Evolutionary conservation across 495 filamentous ascomycete species (phyloP).

Genomic region (Penicillium manginii): DNA sequence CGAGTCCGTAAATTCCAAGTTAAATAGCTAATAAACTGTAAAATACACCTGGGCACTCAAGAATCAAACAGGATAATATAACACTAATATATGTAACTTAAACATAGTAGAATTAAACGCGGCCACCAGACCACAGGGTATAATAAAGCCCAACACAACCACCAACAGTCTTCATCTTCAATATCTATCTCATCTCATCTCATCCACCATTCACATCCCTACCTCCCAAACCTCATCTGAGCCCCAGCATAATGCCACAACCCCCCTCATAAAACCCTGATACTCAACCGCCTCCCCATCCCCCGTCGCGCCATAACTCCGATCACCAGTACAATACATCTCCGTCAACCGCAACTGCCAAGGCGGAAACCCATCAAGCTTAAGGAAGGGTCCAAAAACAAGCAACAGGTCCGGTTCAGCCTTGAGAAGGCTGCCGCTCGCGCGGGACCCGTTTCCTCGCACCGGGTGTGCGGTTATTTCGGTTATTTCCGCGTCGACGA

Average conservation of each 20-base stretch:
- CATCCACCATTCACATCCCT: constrained; percentile 14
- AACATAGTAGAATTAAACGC: no score
- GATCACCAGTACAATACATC: constrained; percentile 70
- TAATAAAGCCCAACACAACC: no score
- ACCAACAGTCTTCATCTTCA: no score
- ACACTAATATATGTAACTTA: no score
- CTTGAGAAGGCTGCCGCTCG: constrained; percentile 28
- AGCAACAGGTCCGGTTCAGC: constrained; percentile 87
- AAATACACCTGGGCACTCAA: no score
- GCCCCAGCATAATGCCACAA: constrained; percentile 84
- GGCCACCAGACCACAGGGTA: no score
- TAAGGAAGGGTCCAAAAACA: constrained; percentile 78
- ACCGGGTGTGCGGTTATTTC: constrained; percentile 55
- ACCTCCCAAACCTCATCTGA: constrained; percentile 88
- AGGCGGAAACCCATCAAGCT: constrained; percentile 89
- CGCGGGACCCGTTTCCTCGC: constrained; percentile 36
- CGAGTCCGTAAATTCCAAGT: no score
- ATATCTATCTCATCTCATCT: no score
- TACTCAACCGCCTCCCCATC: constrained; percentile 74
- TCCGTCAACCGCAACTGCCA: constrained; percentile 96
- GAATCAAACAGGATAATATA: no score
- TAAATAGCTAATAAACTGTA: no score
- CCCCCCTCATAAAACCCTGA: constrained; percentile 82
- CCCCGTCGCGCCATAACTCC: constrained; percentile 38
- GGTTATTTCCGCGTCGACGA: constrained; percentile 88